A percentile compares a stretch with the other conserved stretches of the same genome.
Evolutionary conservation across 2,329 filamentous ascomycete genomes (phyloP).

Genomic region (Monilinia polystroma): DNA sequence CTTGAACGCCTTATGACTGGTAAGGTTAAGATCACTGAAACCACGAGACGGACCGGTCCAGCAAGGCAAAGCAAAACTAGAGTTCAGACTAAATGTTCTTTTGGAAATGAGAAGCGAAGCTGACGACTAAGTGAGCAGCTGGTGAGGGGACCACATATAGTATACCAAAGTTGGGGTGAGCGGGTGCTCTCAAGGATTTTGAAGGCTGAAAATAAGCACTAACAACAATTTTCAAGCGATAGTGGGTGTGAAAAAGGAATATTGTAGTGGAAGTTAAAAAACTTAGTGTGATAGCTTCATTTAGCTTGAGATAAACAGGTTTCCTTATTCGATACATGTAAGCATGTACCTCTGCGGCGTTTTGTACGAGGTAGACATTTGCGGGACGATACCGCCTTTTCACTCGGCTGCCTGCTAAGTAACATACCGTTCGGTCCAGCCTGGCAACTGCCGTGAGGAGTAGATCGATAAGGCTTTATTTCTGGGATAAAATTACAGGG

Average conservation of each 20-base stretch:
- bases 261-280: constrained; percentile 23
- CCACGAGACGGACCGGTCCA: not conserved
- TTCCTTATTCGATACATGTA: constrained; percentile 15
- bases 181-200: constrained; percentile 29
- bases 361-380: constrained; percentile 16
- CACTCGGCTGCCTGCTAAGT: constrained; percentile 17
- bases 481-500: constrained; percentile 28
- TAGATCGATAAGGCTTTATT: constrained; percentile 28
- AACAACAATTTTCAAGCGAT: constrained; percentile 24
- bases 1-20: constrained; percentile 1
- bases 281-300: constrained; percentile 23
- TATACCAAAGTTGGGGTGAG: constrained; percentile 26
- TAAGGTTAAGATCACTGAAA: constrained; percentile 3
- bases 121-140: constrained; percentile 28
- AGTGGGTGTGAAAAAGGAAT: not conserved
- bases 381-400: constrained; percentile 14
- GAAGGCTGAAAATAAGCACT: constrained; percentile 39
- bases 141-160: constrained; percentile 18
- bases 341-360: constrained; percentile 15
- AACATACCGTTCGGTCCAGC: constrained; percentile 25
- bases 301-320: constrained; percentile 21
- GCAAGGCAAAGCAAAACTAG: not conserved
- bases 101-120: constrained; percentile 30
- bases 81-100: constrained; percentile 4
- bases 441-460: constrained; percentile 27